Evolutionary conservation across 2,329 filamentous ascomycete species (phyloP).

Genomic region (Aspergillus pseudoglaucus): DNA sequence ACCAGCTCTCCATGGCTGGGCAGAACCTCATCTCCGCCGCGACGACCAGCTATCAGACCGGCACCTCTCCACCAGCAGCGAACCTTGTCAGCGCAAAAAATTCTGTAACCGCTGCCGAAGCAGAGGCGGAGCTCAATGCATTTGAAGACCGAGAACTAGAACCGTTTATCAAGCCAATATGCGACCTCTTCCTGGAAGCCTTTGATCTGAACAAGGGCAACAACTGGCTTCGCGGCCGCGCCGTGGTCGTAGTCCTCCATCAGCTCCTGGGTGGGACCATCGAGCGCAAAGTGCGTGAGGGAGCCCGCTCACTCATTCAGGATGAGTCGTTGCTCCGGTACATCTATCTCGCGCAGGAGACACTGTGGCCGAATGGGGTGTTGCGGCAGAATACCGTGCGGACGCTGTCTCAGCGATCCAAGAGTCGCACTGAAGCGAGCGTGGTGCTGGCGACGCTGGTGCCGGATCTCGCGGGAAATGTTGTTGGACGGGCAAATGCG

Average conservation of each 20-base stretch:
- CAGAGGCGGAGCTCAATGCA: conserved; percentile 86
- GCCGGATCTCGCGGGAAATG: conserved; percentile 84
- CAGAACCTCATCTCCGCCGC: conserved; percentile 65
- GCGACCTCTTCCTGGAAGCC: conserved; percentile 90
- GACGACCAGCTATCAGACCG: conserved; percentile 46
- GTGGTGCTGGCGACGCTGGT: conserved; percentile 83
- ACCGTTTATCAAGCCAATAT: conserved; percentile 97
- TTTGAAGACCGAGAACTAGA: conserved; percentile 86
- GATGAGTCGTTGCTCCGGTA: conserved; percentile 76
- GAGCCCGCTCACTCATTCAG: conserved; percentile 63
- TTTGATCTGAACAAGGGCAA: conserved; percentile 93
- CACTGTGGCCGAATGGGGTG: conserved; percentile 65
- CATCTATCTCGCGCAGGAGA: conserved; percentile 64
- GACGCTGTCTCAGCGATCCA: conserved; percentile 66
- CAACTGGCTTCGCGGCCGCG: conserved; percentile 92
- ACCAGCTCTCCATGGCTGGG: conserved; percentile 86
- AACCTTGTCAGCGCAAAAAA: conserved; percentile 31
- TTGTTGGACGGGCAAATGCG: conserved; percentile 87
- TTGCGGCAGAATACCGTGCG: conserved; percentile 50
- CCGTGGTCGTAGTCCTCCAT: conserved; percentile 92
- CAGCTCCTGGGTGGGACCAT: conserved; percentile 94
- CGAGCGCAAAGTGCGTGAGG: conserved; percentile 88
- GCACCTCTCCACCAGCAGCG: conserved; percentile 40
- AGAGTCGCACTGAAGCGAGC: conserved; percentile 78
- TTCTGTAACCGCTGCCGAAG: conserved; percentile 58